Percentiles rank a stretch among this genome's conserved stretches.
Evolutionary conservation across 2,329 filamentous ascomycete genomes (phyloP).

Genomic region (Rutstroemia sp.): DNA sequence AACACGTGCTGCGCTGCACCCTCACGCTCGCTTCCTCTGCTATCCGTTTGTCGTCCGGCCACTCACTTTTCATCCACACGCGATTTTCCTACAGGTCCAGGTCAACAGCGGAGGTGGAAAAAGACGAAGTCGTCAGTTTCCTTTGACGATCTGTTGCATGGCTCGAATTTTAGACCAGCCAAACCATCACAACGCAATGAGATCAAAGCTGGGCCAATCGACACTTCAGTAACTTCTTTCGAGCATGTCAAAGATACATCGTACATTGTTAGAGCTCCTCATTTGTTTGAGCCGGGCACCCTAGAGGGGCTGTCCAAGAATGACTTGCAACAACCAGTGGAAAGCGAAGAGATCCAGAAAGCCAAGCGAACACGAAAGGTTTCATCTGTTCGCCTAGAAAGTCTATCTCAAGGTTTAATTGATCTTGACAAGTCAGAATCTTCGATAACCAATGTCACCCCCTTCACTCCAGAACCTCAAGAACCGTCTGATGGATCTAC

Average conservation of each 20-base stretch:
- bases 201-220: not conserved
- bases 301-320: too few species aligned
- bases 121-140: constrained; percentile 47
- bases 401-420: constrained; percentile 9
- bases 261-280: not conserved
- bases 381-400: not conserved
- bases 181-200: constrained; percentile 20
- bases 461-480: not conserved
- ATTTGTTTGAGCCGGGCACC: too few species aligned
- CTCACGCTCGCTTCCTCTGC: not conserved
- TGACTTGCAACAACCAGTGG: not conserved
- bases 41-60: too few species aligned
- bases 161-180: constrained; percentile 12
- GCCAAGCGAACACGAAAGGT: not conserved
- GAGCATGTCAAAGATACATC: not conserved
- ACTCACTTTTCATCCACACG: not conserved
- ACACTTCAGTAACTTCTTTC: not conserved
- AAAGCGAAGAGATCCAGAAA: not conserved
- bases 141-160: constrained; percentile 45
- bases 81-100: too few species aligned
- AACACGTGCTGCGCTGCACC: not conserved
- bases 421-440: not conserved
- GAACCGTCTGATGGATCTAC: not conserved
- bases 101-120: constrained; percentile 35
- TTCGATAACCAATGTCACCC: not conserved